Evolutionary conservation across 2,329 filamentous ascomycete genomes (phyloP), one percentile per base, ranked within the genome.

Genomic region (Rutstroemia sp.): DNA sequence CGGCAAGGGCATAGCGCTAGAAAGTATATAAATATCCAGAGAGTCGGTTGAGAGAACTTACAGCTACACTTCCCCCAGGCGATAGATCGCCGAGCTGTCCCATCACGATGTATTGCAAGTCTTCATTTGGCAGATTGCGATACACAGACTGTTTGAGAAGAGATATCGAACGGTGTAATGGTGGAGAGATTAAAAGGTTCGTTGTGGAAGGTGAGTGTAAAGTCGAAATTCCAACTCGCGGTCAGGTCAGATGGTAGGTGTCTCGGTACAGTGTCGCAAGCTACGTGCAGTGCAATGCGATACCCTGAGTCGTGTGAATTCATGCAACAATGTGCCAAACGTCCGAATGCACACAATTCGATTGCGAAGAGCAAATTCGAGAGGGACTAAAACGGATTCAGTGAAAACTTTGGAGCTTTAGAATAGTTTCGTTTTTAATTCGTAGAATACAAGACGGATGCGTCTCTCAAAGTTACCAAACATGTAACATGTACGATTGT

Each of bases 31-130:
- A 34, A 34, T 12, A 34, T 30, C 30, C 38, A 21, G 45, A 23
- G 46, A 55, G 45, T 25, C 2, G 27, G 19, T 9, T 9, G 14
- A 21, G 3, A 14, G 21, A 17, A 55, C 84, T 63, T 78, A 89
- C 87, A 73, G 84, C 85, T 73, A 91, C 84, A 72, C 83, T 89
- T 76, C 86, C 87, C 71, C 82, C 83, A 63, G 88, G 85, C 73
- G 88, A 90, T 74, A 91, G 77, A 73, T 84, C 85, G 76, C 86
- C 84, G 70, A 89, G 78, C 69, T 82, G 78, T 73, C 83, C 84
- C 87, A 90, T 90, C 62, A 69, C 67, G 67, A 58, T 62, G 58
- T 58, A 58, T 60, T 58, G 65, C 65, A 66, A 63, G 47, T 36
- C 60, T 58, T 65, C 68, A 70, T 70, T 65, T 66, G 65, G 63